phyloP scores from a whole-genome alignment of 148 eudicot species.

The Chenopodium album region DNA sequence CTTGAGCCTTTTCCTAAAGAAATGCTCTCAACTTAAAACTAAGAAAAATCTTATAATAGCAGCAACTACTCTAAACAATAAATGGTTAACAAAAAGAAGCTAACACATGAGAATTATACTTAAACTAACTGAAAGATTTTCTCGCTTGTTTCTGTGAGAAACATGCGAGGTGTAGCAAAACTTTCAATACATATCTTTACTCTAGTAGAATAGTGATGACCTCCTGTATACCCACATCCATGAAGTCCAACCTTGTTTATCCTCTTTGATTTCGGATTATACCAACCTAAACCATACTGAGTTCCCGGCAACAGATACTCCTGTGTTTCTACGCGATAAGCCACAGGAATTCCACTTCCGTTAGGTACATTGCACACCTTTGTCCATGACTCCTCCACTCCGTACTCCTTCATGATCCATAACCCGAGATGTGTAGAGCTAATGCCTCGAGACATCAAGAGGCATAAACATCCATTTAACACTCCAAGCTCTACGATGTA shows the following conservation, averaged over 20 bases:
- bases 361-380: slow-evolving; percentile 15
- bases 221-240: not conserved
- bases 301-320: slow-evolving; percentile 3
- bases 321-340: too few relatives aligned
- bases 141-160: not conserved
- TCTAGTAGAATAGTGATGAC: not conserved
- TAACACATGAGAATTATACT: too few relatives aligned
- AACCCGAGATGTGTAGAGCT: not conserved
- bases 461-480: slow-evolving; percentile 7
- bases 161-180: not conserved
- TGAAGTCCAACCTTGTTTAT: slow-evolving; percentile 1
- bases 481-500: slow-evolving; percentile 6
- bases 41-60: too few relatives aligned
- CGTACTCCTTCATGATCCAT: slow-evolving; percentile 22
- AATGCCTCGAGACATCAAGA: slow-evolving; percentile 5
- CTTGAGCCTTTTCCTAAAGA: too few relatives aligned
- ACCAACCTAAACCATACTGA: slow-evolving; percentile 5
- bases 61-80: too few relatives aligned
- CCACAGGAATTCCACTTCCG: too few relatives aligned
- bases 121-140: not conserved
- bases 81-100: too few relatives aligned
- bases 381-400: slow-evolving; percentile 14
- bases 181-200: not conserved
- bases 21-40: too few relatives aligned
- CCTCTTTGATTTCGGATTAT: not conserved